These are phyloP conservation scores for Metrosideros polymorpha DNA, from an alignment of 441 rosid species.

Conservation along the genomic window DNA sequence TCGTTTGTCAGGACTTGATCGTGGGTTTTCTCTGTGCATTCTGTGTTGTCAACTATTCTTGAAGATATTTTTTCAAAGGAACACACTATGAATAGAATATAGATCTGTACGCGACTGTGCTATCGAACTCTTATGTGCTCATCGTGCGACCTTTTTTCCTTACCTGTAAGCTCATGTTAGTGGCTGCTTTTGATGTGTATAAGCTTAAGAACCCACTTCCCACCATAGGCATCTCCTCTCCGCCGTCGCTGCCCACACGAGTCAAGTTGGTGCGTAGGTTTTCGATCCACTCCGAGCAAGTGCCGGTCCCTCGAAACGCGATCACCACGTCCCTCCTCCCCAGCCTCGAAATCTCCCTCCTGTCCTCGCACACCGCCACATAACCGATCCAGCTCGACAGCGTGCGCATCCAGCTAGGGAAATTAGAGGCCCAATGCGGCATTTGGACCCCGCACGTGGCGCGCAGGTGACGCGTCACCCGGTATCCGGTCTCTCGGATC, in stretches of 20 bases:
- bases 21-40: background rate
- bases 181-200: background rate
- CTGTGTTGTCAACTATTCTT: background rate
- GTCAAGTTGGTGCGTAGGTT: constrained; percentile 1
- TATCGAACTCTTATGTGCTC: background rate
- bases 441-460: constrained; percentile 2
- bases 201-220: background rate
- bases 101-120: background rate
- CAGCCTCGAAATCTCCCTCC: constrained; percentile 1
- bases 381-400: constrained; percentile 10
- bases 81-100: background rate
- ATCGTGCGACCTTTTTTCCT: background rate
- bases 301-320: constrained; percentile 3
- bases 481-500: background rate
- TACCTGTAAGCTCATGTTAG: background rate
- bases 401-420: background rate
- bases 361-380: constrained; percentile 1
- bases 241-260: background rate
- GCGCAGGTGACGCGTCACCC: background rate
- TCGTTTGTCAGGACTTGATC: background rate
- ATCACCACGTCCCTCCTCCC: constrained; percentile 8
- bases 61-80: background rate
- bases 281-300: constrained; percentile 8
- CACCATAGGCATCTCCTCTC: background rate
- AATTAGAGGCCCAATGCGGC: background rate